Base-by-base conservation (phyloP, 768 basidiomycete genomes). In the Suillus discolor region DNA sequence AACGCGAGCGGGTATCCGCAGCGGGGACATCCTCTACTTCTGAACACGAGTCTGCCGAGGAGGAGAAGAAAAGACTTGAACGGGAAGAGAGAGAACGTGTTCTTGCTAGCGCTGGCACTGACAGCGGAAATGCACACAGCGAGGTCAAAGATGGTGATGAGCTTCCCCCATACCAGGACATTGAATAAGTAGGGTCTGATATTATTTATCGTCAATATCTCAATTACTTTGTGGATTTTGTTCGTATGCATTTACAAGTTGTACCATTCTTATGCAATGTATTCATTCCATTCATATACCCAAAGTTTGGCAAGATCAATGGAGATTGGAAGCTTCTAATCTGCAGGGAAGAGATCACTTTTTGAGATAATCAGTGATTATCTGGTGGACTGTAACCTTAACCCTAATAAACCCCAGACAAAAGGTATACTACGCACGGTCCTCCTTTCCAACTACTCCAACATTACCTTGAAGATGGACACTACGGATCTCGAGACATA, bases 401-500 rank as follows among this genome's bases (percentile, higher is more conserved):
- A 60, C 59, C 59, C 59, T 60, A 57, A 57, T 57, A n/a, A 38
- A 55, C 12, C 20, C 54, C 20, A 60, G 39, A 36, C n/a, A 41
- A 39, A 25, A 60, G 41, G 41, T 20, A 28, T 60, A 41, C 59
- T 60, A 41, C 59, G 18, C 41, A 41, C 59, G 38, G 53, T 54
- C 28, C 53, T 16, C 28, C 18, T 31, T 23, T 8, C 60, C 31
- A 49, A 23, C 39, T 41, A 18, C 45, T 59, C 57, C 60, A 61
- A n/a, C n/a, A n/a, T 36, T 45, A 45, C 20, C 20, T 41, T 13
- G n/a, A 60, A 65, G 7, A 77, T 77, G 75, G 75, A 92, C 75
- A 87, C 86, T 71, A 81, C 85, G 65, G 94, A 95, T 77, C 86
- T 96, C 65, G 94, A 96, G 78, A 92, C 92, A 2, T 95, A 94